phyloP scores from a whole-genome alignment of 2,329 filamentous ascomycete species.

The Epichloe coenophiala region DNA sequence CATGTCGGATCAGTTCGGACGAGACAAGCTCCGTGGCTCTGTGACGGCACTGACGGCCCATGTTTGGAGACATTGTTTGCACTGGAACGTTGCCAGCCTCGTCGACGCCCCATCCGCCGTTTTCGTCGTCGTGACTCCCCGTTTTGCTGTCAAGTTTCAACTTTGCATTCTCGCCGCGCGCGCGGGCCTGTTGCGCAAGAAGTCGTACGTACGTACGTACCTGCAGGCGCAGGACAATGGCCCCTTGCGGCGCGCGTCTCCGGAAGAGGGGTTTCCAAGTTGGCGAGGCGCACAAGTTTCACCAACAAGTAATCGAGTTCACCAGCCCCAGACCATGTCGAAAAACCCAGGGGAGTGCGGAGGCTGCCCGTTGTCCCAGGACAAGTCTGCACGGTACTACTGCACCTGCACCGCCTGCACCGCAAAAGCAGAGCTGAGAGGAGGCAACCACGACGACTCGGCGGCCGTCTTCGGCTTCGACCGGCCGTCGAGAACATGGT shows the following conservation, averaged over 20 bases:
- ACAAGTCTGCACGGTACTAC: no score
- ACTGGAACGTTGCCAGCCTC: neutral
- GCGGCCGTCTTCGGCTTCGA: neutral
- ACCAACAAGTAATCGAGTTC: no score
- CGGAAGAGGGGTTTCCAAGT: no score
- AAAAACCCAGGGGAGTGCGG: no score
- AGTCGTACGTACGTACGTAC: constrained; percentile 3
- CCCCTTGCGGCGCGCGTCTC: constrained; percentile 1
- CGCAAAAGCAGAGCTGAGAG: no score
- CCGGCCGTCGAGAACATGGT: neutral
- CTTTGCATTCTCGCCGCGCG: neutral
- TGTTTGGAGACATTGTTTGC: neutral
- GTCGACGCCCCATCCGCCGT: neutral
- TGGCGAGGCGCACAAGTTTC: no score
- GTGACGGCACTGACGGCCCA: neutral
- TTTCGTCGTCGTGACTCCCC: neutral
- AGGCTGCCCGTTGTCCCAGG: no score
- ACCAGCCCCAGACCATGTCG: no score
- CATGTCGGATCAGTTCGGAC: neutral
- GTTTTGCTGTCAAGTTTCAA: neutral
- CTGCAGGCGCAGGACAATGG: constrained; percentile 6
- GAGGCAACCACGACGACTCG: neutral
- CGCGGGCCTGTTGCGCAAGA: neutral
- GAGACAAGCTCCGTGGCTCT: neutral
- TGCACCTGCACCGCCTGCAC: no score